These are phyloP conservation scores for Wickerhamiella brachini DNA, from an alignment of 805 yeast species.

Conservation along the genomic window DNA sequence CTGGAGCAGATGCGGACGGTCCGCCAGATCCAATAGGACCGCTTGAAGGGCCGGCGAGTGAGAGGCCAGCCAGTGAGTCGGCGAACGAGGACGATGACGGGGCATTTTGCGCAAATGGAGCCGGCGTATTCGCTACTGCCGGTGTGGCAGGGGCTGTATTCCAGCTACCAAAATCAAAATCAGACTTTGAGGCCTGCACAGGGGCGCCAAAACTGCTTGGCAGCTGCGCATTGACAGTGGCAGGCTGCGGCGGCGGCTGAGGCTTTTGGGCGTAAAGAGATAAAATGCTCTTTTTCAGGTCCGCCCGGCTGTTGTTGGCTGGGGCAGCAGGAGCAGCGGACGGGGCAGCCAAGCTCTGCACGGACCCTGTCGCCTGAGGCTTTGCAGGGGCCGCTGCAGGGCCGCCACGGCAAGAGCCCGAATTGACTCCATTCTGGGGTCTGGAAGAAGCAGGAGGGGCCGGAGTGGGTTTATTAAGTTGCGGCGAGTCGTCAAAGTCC, in stretches of 20 bases:
- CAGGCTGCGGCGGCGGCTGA: constrained; percentile 19
- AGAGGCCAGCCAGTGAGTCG: neutral
- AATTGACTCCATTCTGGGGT: neutral
- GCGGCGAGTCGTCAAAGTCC: neutral
- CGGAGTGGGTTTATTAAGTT: neutral
- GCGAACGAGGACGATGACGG: neutral
- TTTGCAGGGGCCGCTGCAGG: neutral
- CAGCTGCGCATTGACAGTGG: constrained; percentile 5
- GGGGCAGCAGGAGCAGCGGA: constrained; percentile 10
- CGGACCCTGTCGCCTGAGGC: constrained; percentile 10
- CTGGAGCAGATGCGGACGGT: neutral
- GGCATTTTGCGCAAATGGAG: constrained; percentile 4
- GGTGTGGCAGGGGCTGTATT: constrained; percentile 11
- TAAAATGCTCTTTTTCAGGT: constrained; percentile 79
- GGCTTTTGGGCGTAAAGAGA: constrained; percentile 69
- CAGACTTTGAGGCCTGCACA: neutral
- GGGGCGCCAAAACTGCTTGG: neutral
- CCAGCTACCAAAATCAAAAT: neutral
- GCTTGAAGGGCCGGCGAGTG: neutral
- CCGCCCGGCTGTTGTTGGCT: constrained; percentile 42
- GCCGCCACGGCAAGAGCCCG: neutral
- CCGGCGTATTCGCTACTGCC: constrained; percentile 4
- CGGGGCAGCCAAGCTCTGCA: constrained; percentile 7
- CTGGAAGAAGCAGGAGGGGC: neutral
- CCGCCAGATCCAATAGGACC: no score